Evolutionary conservation across 768 basidiomycete genomes (phyloP).

Genomic region (Daedaleopsis sinensis): DNA sequence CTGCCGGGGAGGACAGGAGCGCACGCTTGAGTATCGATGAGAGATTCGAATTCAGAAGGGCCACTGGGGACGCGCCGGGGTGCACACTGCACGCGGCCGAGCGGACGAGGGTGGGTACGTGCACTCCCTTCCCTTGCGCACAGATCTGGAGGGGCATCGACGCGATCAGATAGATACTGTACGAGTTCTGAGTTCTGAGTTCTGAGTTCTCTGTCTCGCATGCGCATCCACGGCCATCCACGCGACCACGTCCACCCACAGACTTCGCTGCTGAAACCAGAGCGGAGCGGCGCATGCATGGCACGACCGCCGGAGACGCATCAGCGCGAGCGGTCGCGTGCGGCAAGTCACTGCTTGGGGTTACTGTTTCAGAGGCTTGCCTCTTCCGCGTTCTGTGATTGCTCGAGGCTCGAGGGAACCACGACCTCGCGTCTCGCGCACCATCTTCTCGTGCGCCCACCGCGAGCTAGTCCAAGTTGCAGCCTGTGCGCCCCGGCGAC

Average conservation of each 20-base stretch:
- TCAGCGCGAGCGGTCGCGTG: background rate
- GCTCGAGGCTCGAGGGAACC: background rate
- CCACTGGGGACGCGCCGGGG: no score
- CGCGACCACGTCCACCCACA: no score
- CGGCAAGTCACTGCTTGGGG: background rate
- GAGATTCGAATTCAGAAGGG: no score
- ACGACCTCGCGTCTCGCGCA: background rate
- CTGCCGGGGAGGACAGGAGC: no score
- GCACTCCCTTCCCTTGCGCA: no score
- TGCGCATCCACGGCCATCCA: background rate
- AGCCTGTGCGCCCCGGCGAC: no score
- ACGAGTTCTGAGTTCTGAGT: no score
- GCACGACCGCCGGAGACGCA: background rate
- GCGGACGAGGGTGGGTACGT: no score
- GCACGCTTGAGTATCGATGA: no score
- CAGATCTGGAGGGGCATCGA: background rate
- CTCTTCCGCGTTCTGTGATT: background rate
- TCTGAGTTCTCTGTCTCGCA: no score
- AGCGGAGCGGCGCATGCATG: background rate
- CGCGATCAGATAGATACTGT: background rate
- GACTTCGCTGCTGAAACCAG: background rate
- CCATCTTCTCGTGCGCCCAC: background rate
- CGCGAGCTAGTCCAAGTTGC: no score
- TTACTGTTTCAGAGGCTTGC: background rate
- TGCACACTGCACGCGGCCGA: no score